These are phyloP conservation scores for Aspergillus saccharolyticus DNA, from an alignment of 495 filamentous ascomycete genomes.

Conservation along the genomic window DNA sequence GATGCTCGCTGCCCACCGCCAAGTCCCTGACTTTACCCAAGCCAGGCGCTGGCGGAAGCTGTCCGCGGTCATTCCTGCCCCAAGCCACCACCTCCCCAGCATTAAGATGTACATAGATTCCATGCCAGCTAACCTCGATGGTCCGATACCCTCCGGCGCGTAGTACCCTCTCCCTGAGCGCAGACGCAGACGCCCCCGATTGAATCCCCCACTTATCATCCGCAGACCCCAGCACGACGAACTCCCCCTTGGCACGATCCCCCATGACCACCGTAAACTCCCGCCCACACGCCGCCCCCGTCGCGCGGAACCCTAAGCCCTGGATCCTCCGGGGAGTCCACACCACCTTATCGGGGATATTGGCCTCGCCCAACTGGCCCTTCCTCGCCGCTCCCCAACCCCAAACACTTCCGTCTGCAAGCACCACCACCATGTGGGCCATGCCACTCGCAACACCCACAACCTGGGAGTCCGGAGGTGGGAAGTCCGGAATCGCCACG, in stretches of 20 bases:
- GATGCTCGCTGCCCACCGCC: constrained; percentile 85
- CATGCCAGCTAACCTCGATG: constrained; percentile 75
- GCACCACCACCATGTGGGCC: constrained; percentile 66
- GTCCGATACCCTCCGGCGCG: constrained; percentile 21
- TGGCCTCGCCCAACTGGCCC: constrained; percentile 65
- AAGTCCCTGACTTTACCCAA: constrained; percentile 50
- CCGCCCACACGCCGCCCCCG: constrained; percentile 63
- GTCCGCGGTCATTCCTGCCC: constrained; percentile 81
- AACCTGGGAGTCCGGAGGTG: constrained; percentile 48
- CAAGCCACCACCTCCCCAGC: constrained; percentile 30
- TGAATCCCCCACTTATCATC: constrained; percentile 61
- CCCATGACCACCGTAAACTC: constrained; percentile 76
- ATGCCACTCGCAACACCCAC: constrained; percentile 65
- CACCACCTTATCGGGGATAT: constrained; percentile 38
- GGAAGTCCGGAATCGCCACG: constrained; percentile 52
- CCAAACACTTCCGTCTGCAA: constrained; percentile 70
- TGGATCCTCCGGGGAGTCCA: constrained; percentile 55
- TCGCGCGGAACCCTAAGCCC: constrained; percentile 47
- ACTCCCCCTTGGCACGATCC: constrained; percentile 44
- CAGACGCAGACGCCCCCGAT: constrained; percentile 30
- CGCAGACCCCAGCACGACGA: constrained; percentile 55
- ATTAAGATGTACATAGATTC: constrained; percentile 60
- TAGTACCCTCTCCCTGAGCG: background rate
- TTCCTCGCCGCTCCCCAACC: constrained; percentile 86
- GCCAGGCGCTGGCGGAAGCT: constrained; percentile 55